Evolutionary conservation across 495 filamentous ascomycete genomes (phyloP).

Genomic region (Neurospora tetrasperma): DNA sequence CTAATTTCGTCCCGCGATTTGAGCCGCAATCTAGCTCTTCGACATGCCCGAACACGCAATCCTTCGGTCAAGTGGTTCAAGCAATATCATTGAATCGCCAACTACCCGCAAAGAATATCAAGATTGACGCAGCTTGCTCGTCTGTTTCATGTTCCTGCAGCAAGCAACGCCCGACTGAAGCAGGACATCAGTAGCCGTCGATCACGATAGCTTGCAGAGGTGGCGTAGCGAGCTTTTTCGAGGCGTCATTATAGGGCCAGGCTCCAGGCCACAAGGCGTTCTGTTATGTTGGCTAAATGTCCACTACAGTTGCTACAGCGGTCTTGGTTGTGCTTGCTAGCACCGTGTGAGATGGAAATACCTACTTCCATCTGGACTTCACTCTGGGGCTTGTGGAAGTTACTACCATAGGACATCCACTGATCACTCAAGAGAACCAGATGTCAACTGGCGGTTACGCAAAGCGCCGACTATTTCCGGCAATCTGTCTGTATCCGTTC

Average conservation of each 20-base stretch:
- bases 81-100: neutral
- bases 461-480: constrained; percentile 22
- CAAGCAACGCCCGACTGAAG: constrained; percentile 2
- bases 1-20: neutral
- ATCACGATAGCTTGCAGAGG: neutral
- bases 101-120: neutral
- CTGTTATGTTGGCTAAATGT: neutral
- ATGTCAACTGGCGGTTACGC: constrained; percentile 15
- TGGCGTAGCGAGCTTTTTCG: neutral
- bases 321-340: neutral
- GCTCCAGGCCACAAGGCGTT: neutral
- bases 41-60: neutral
- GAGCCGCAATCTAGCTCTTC: neutral
- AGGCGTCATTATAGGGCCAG: neutral
- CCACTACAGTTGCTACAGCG: neutral
- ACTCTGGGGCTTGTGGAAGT: neutral
- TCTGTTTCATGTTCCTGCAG: constrained; percentile 16
- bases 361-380: neutral
- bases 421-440: neutral
- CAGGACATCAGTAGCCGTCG: neutral
- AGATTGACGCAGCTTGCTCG: neutral
- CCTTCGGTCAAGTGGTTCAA: neutral
- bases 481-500: neutral
- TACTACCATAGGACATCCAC: neutral
- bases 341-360: neutral